These are phyloP conservation scores for Lepidium africanum DNA, from an alignment of 345 rosid species.

Conservation along the genomic window DNA sequence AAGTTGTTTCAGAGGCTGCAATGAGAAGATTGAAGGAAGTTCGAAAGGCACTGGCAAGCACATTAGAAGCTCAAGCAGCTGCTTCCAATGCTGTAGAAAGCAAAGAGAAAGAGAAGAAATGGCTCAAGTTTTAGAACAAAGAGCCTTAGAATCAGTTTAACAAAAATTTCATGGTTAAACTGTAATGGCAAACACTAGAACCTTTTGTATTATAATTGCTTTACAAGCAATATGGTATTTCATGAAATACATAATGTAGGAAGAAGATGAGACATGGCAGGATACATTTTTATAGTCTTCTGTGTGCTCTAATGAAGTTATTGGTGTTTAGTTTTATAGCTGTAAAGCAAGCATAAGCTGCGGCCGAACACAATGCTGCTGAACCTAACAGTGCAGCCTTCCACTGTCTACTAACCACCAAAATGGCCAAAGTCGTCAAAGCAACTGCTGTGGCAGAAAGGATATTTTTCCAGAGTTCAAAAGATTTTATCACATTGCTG, in stretches of 20 bases:
- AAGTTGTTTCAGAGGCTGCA: conserved; percentile 69
- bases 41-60: conserved; percentile 51
- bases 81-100: conserved; percentile 57
- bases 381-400: conserved; percentile 49
- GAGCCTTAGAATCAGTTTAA: background rate
- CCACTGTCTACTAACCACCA: conserved; percentile 67
- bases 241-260: background rate
- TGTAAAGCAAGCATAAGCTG: conserved; percentile 53
- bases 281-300: conserved; percentile 48
- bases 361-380: conserved; percentile 51
- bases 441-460: conserved; percentile 41
- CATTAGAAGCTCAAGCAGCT: conserved; percentile 64
- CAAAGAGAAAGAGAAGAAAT: conserved; percentile 86
- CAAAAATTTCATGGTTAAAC: background rate
- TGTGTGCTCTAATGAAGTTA: conserved; percentile 79
- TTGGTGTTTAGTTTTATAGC: conserved; percentile 67
- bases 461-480: conserved; percentile 50
- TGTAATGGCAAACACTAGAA: background rate
- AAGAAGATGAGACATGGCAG: background rate
- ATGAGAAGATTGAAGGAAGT: conserved; percentile 62
- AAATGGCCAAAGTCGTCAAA: conserved; percentile 53
- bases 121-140: conserved; percentile 69
- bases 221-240: conserved; percentile 4
- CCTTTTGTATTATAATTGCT: conserved; percentile 11
- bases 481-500: conserved; percentile 48